A percentile compares a stretch with the other conserved stretches of the same genome.
phyloP scores from a whole-genome alignment of 805 yeast genomes.

The Wickerhamiella siamensis region DNA sequence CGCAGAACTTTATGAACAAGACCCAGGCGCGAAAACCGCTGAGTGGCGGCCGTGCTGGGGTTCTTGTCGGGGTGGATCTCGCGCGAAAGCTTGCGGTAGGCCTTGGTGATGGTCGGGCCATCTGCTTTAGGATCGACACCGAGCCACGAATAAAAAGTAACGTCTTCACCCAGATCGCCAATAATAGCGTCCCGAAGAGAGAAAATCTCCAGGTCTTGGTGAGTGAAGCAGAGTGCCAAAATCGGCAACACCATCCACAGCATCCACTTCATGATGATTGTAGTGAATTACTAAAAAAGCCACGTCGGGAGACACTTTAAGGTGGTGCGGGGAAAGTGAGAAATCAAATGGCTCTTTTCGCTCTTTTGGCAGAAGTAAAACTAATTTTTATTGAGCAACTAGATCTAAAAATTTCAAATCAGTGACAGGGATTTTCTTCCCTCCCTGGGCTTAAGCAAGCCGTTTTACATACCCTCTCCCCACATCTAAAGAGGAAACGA shows the following conservation, averaged over 20 bases:
- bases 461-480: too few relatives aligned
- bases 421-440: too few relatives aligned
- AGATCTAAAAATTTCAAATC: too few relatives aligned
- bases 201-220: slow-evolving; percentile 72
- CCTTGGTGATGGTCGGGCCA: slow-evolving; percentile 21
- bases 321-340: too few relatives aligned
- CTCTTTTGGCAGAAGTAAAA: too few relatives aligned
- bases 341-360: too few relatives aligned
- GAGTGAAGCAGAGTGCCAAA: slow-evolving; percentile 31
- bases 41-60: slow-evolving; percentile 37
- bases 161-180: slow-evolving; percentile 44
- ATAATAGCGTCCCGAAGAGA: slow-evolving; percentile 49
- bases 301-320: neutral
- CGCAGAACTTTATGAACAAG: slow-evolving; percentile 58
- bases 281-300: neutral
- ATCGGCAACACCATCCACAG: slow-evolving; percentile 8
- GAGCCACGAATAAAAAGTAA: slow-evolving; percentile 54
- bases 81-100: slow-evolving; percentile 54
- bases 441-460: too few relatives aligned
- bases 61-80: slow-evolving; percentile 78
- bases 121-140: slow-evolving; percentile 19
- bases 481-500: too few relatives aligned
- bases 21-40: slow-evolving; percentile 65
- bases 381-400: too few relatives aligned
- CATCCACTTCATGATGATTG: neutral